These are phyloP conservation scores for Royoungia palumana DNA, from an alignment of 768 basidiomycete genomes.

Conservation along the genomic window DNA sequence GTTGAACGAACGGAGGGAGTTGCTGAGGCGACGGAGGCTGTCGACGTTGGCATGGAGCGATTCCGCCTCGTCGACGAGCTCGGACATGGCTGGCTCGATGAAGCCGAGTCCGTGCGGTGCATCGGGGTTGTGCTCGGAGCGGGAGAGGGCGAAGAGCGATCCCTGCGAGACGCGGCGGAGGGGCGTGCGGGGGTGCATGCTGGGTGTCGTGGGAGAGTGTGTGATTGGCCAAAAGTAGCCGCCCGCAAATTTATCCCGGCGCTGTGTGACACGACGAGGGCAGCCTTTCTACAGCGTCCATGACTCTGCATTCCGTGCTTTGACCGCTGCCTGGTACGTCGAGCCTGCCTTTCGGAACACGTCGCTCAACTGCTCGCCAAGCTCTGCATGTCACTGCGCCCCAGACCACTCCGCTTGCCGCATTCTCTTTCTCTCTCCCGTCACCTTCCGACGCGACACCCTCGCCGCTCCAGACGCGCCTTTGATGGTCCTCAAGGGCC, in stretches of 20 bases:
- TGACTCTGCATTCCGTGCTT: slow-evolving; percentile 6
- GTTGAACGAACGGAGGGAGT: slow-evolving; percentile 81
- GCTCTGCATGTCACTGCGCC: slow-evolving; percentile 11
- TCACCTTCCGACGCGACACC: not conserved
- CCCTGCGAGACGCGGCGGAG: slow-evolving; percentile 88
- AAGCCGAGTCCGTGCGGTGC: slow-evolving; percentile 85
- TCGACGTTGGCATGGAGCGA: slow-evolving; percentile 73
- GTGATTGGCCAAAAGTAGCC: slow-evolving; percentile 8
- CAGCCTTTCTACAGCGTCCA: not conserved
- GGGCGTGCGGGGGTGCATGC: slow-evolving; percentile 66
- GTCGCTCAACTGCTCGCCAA: not conserved
- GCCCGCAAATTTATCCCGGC: slow-evolving; percentile 7
- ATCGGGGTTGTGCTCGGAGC: slow-evolving; percentile 62
- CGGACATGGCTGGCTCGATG: slow-evolving; percentile 77
- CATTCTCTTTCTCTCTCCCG: not conserved
- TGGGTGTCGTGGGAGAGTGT: slow-evolving; percentile 5
- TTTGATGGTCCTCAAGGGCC: slow-evolving; percentile 36
- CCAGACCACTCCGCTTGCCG: not conserved
- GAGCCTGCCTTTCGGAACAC: not conserved
- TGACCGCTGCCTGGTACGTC: not conserved
- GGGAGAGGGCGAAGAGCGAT: slow-evolving; percentile 81
- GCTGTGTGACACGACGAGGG: slow-evolving; percentile 23
- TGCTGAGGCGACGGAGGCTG: slow-evolving; percentile 65
- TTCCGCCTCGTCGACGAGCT: slow-evolving; percentile 87
- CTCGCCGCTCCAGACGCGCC: no score